Evolutionary conservation across 2,329 filamentous ascomycete genomes (phyloP).

Genomic region (Clonostachys chloroleuca): DNA sequence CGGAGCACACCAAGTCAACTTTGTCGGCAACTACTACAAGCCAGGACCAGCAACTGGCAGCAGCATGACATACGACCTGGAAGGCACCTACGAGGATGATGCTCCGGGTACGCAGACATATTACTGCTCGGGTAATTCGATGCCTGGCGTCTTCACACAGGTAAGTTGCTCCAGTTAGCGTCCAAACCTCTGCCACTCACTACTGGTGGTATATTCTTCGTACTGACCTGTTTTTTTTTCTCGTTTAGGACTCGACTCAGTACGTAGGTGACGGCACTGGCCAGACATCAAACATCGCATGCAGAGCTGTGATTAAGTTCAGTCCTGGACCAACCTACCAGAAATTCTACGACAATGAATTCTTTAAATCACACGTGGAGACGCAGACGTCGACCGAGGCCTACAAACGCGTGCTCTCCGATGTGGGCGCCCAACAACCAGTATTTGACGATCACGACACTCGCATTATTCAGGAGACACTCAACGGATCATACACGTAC

Average conservation of each 20-base stretch:
- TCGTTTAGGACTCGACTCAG: conserved; percentile 10
- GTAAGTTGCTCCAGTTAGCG: no score
- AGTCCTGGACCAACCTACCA: conserved; percentile 17
- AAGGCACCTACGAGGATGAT: conserved; percentile 18
- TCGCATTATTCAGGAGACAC: conserved; percentile 22
- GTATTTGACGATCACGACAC: conserved; percentile 21
- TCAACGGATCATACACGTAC: conserved; percentile 18
- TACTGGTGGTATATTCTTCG: no score
- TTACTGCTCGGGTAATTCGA: conserved; percentile 23
- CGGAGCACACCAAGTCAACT: conserved; percentile 21
- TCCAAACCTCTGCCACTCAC: no score
- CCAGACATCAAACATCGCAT: conserved; percentile 14
- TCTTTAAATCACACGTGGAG: conserved; percentile 19
- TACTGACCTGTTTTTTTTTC: no score
- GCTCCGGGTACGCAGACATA: conserved; percentile 22
- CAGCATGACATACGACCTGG: conserved; percentile 10
- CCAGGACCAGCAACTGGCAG: conserved; percentile 18
- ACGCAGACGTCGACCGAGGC: conserved; percentile 21
- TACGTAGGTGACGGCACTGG: conserved; percentile 15
- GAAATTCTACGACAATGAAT: conserved; percentile 17
- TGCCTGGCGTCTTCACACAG: conserved; percentile 18
- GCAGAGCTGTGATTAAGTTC: conserved; percentile 20
- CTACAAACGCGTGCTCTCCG: conserved; percentile 25
- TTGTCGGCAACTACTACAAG: conserved; percentile 25
- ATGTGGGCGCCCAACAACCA: conserved; percentile 20